phyloP scores from a whole-genome alignment of 1,139 yeast genomes.

The Debaryomyces robertsiae region DNA sequence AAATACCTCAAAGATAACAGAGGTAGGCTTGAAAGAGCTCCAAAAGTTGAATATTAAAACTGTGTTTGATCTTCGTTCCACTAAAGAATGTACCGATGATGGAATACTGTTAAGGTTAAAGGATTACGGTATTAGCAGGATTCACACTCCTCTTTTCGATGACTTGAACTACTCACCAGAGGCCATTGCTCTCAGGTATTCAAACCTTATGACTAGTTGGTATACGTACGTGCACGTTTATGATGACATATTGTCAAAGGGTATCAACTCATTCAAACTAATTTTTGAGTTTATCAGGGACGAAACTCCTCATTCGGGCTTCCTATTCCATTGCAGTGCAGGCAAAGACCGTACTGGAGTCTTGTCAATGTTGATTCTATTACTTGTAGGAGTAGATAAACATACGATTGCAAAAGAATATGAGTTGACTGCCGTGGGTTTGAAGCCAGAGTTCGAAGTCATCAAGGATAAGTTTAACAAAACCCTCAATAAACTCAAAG shows the following conservation, averaged over 20 bases:
- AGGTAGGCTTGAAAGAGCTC: constrained; percentile 44
- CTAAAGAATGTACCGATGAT: constrained; percentile 55
- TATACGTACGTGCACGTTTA: constrained; percentile 67
- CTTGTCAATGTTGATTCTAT: constrained; percentile 63
- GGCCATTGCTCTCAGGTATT: constrained; percentile 59
- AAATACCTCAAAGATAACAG: constrained; percentile 53
- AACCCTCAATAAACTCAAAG: constrained; percentile 32
- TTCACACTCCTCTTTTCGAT: constrained; percentile 63
- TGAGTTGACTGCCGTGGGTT: constrained; percentile 71
- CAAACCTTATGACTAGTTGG: constrained; percentile 61
- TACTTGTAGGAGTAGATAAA: constrained; percentile 64
- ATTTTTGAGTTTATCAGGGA: constrained; percentile 60
- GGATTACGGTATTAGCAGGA: constrained; percentile 49
- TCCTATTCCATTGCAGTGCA: constrained; percentile 78
- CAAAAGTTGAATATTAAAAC: constrained; percentile 51
- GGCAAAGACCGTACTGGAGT: constrained; percentile 89
- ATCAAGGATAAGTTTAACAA: constrained; percentile 38
- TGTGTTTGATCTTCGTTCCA: constrained; percentile 72
- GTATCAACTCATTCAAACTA: constrained; percentile 44
- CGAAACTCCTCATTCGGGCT: constrained; percentile 34
- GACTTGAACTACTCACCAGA: constrained; percentile 65
- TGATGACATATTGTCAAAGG: constrained; percentile 55
- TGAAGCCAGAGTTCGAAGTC: constrained; percentile 49
- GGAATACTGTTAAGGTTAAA: constrained; percentile 44
- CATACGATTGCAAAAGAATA: constrained; percentile 65